phyloP scores from a whole-genome alignment of 2,329 filamentous ascomycete genomes.

The Tolypocladium tropicale region DNA sequence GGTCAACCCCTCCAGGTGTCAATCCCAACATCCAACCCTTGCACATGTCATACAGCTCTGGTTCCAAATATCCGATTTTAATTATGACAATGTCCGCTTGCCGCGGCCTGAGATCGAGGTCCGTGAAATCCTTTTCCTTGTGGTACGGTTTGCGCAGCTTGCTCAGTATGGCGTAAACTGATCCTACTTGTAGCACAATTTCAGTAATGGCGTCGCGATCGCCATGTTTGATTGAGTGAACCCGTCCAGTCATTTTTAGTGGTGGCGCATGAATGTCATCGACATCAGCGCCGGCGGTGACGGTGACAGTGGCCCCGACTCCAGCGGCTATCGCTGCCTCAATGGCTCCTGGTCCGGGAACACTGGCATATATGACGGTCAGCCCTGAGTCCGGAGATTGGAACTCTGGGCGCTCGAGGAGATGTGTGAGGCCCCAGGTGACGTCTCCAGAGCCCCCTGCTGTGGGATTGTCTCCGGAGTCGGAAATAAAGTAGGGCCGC shows the following conservation, averaged over 20 bases:
- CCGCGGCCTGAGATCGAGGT: constrained; percentile 33
- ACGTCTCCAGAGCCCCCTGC: constrained; percentile 44
- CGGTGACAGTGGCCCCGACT: constrained; percentile 34
- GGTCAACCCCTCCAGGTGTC: constrained; percentile 43
- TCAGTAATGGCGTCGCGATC: constrained; percentile 36
- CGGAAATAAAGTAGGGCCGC: constrained; percentile 42
- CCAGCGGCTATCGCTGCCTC: constrained; percentile 31
- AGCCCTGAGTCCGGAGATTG: constrained; percentile 20
- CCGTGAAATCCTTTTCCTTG: constrained; percentile 39
- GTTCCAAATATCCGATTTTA: constrained; percentile 46
- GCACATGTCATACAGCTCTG: constrained; percentile 42
- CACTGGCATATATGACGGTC: constrained; percentile 40
- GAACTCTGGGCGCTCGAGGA: constrained; percentile 36
- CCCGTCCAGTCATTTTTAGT: constrained; percentile 37
- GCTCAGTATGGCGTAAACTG: constrained; percentile 40
- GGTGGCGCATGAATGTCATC: constrained; percentile 37
- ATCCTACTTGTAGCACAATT: constrained; percentile 38
- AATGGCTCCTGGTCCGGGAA: constrained; percentile 36
- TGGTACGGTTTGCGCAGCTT: constrained; percentile 44
- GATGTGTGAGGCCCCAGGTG: constrained; percentile 36
- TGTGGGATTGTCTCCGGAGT: constrained; percentile 45
- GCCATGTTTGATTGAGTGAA: constrained; percentile 39
- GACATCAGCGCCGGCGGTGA: constrained; percentile 39
- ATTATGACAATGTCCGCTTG: constrained; percentile 40
- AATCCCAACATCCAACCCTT: constrained; percentile 43